These are phyloP conservation scores for Globisporangium radiosum DNA, from an alignment of 352 stramenopile species.

Conservation along the genomic window DNA sequence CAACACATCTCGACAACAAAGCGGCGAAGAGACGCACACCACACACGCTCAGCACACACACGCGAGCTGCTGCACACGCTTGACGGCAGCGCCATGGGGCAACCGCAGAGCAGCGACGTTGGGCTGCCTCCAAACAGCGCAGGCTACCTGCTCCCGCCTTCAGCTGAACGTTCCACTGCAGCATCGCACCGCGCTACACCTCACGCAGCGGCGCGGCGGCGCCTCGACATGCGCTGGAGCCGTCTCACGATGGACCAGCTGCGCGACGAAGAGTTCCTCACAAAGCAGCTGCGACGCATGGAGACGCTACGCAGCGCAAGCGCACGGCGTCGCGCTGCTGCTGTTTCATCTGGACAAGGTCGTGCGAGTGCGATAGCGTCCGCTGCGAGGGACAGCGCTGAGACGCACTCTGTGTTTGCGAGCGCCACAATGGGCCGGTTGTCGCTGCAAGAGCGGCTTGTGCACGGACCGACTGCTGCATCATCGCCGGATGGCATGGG, in stretches of 20 bases:
- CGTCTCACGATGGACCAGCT: conserved; percentile 57
- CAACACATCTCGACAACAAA: too few species aligned
- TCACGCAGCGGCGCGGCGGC: conserved; percentile 2
- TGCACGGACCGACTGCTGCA: conserved; percentile 14
- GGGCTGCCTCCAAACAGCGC: neutral
- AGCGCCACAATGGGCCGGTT: neutral
- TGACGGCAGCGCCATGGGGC: neutral
- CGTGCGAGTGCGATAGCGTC: neutral
- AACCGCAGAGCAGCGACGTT: neutral
- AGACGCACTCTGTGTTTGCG: conserved; percentile 11
- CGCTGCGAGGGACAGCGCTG: neutral
- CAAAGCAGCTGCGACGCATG: conserved; percentile 54
- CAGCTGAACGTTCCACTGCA: neutral
- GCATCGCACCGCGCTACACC: too few species aligned
- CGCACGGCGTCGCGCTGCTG: conserved; percentile 10
- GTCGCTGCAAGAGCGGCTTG: conserved; percentile 14
- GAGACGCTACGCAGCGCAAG: conserved; percentile 33
- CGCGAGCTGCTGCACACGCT: neutral
- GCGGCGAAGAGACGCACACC: too few species aligned
- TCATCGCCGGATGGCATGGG: conserved; percentile 8
- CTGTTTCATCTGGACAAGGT: neutral
- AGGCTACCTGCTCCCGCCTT: neutral
- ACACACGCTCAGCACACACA: too few species aligned
- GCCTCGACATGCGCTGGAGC: conserved; percentile 61
- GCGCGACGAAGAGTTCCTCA: conserved; percentile 59